These are phyloP conservation scores for Plectosphaerella cucumerina DNA, from an alignment of 2,329 filamentous ascomycete genomes.

Conservation along the genomic window DNA sequence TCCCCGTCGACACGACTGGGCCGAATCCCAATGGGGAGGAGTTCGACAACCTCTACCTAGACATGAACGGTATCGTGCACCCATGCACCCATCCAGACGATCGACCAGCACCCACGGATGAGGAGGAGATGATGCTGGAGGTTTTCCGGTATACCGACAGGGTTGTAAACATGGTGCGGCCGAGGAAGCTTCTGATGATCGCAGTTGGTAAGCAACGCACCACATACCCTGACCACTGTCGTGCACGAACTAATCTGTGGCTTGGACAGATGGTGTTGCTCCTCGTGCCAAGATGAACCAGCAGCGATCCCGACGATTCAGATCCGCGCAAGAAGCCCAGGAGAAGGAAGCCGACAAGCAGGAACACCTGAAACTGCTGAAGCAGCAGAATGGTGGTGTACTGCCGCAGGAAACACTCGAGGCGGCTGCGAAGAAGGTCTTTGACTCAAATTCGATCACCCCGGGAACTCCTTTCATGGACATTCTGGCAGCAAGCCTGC, in stretches of 20 bases:
- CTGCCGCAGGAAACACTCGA: slow-evolving; percentile 58
- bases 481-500: slow-evolving; percentile 80
- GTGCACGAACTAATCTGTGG: background rate
- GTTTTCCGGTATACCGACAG: slow-evolving; percentile 98
- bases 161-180: slow-evolving; percentile 97
- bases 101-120: slow-evolving; percentile 80
- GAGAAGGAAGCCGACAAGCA: slow-evolving; percentile 91
- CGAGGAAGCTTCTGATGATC: slow-evolving; percentile 93
- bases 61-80: slow-evolving; percentile 99
- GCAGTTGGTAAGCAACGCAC: slow-evolving; percentile 68
- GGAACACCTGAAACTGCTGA: slow-evolving; percentile 80
- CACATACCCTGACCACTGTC: slow-evolving; percentile 10
- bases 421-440: slow-evolving; percentile 76
- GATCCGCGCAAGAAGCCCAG: slow-evolving; percentile 87
- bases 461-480: slow-evolving; percentile 99
- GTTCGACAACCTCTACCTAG: slow-evolving; percentile 94
- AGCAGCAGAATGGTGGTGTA: slow-evolving; percentile 67
- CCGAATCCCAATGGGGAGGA: slow-evolving; percentile 97
- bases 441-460: slow-evolving; percentile 84
- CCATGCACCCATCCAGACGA: slow-evolving; percentile 98
- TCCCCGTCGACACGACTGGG: slow-evolving; percentile 79
- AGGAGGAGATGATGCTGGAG: slow-evolving; percentile 99
- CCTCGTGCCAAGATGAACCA: slow-evolving; percentile 99
- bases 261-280: slow-evolving; percentile 78
- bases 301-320: slow-evolving; percentile 91